These are phyloP conservation scores for Penicillium samsonianum DNA, from an alignment of 495 filamentous ascomycete genomes.

Conservation along the genomic window DNA sequence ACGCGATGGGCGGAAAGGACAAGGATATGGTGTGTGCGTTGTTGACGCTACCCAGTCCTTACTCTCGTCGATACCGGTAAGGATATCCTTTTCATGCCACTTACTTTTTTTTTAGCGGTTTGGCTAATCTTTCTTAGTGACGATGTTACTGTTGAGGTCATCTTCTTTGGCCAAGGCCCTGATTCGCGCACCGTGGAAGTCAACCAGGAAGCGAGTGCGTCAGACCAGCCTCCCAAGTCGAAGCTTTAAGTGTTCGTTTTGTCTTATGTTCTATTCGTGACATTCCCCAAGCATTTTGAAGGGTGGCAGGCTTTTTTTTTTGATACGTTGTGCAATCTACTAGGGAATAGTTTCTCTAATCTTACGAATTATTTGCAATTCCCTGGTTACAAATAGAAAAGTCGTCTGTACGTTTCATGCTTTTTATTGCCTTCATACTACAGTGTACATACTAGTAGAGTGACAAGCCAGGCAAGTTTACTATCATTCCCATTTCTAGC, in stretches of 20 bases:
- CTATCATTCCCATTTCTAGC: neutral
- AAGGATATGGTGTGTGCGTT: slow-evolving; percentile 92
- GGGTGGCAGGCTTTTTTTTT: neutral
- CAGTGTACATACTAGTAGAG: neutral
- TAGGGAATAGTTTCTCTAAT: neutral
- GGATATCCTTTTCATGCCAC: slow-evolving; percentile 13
- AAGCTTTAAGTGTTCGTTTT: slow-evolving; percentile 49
- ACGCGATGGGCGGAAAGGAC: slow-evolving; percentile 92
- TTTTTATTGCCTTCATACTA: too few relatives aligned
- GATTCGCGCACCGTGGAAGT: slow-evolving; percentile 74
- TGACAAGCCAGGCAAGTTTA: neutral
- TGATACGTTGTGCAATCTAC: neutral
- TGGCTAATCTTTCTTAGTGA: slow-evolving; percentile 56
- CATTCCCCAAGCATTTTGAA: slow-evolving; percentile 2
- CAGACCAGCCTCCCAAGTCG: slow-evolving; percentile 53
- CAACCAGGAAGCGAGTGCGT: slow-evolving; percentile 83
- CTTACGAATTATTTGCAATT: neutral
- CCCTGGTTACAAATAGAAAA: neutral
- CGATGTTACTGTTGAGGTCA: slow-evolving; percentile 95
- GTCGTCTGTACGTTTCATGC: too few relatives aligned
- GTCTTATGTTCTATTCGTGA: neutral
- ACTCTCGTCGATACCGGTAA: slow-evolving; percentile 85
- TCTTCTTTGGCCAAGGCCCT: slow-evolving; percentile 89
- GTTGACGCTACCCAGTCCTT: slow-evolving; percentile 87
- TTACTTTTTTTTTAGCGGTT: neutral